phyloP scores from a whole-genome alignment of 73 alveolate genomes.

The Paramecium tetraurelia region DNA sequence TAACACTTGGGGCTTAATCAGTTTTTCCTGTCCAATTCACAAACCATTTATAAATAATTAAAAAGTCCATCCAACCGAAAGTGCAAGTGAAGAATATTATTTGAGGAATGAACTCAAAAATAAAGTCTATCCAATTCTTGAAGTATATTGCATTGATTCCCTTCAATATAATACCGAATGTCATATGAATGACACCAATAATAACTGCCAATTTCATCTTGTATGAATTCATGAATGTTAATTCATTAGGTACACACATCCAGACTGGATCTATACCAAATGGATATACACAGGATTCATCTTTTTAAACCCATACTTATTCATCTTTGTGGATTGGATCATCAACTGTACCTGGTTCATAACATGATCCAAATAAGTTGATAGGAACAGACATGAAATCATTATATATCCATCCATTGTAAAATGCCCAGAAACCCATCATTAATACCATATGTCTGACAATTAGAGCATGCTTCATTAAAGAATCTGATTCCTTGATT shows the following conservation, averaged over 20 bases:
- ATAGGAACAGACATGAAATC: conserved; percentile 94
- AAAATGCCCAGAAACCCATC: conserved; percentile 97
- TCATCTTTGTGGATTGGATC: not conserved
- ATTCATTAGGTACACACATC: conserved; percentile 83
- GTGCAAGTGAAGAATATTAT: conserved; percentile 76
- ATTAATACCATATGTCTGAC: conserved; percentile 86
- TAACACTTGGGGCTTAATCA: conserved; percentile 86
- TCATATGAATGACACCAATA: conserved; percentile 95
- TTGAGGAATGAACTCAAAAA: conserved; percentile 96
- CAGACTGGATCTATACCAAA: conserved; percentile 97
- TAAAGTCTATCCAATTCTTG: conserved; percentile 77
- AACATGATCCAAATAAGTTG: conserved; percentile 83
- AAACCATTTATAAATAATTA: conserved; percentile 92
- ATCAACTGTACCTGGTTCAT: conserved; percentile 57
- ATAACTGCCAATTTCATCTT: conserved; percentile 98
- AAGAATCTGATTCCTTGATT: conserved; percentile 61
- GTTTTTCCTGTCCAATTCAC: conserved; percentile 71
- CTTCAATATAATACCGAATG: conserved; percentile 89
- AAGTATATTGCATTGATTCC: conserved; percentile 90
- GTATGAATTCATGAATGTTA: conserved; percentile 86
- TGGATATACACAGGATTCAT: conserved; percentile 76
- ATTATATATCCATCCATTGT: conserved; percentile 93
- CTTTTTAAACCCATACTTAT: conserved; percentile 62
- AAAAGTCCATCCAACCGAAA: conserved; percentile 94
- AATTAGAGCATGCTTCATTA: conserved; percentile 67